These are phyloP conservation scores for Rhynchosporium agropyri DNA, from an alignment of 2,329 filamentous ascomycete species.

Conservation along the genomic window DNA sequence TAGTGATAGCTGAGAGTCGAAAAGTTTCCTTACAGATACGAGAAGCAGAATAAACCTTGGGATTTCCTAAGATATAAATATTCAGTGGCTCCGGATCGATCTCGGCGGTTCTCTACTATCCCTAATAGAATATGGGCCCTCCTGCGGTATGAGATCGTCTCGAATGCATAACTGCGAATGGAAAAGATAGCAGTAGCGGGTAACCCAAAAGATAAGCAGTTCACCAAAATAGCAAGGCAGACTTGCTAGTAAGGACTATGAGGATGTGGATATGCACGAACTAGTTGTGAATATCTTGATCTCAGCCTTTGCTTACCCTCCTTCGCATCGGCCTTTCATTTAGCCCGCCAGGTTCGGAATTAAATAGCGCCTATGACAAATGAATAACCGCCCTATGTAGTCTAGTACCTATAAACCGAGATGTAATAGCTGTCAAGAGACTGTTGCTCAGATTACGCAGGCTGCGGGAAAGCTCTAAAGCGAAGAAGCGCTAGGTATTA, in stretches of 20 bases:
- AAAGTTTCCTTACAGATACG: conserved; percentile 11
- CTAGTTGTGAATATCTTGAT: neutral
- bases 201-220: neutral
- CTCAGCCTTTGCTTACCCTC: neutral
- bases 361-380: conserved; percentile 6
- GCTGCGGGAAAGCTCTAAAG: neutral
- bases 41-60: neutral
- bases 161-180: neutral
- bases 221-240: neutral
- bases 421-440: neutral
- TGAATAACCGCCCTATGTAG: neutral
- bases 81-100: neutral
- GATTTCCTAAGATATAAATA: conserved; percentile 1
- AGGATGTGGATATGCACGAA: conserved; percentile 2
- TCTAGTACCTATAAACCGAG: conserved; percentile 1
- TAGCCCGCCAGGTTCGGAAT: neutral
- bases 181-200: no score
- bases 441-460: conserved; percentile 2
- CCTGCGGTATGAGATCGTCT: conserved; percentile 1
- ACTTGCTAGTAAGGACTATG: neutral
- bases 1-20: neutral
- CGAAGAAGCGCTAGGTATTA: conserved; percentile 1
- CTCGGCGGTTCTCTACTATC: neutral
- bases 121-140: neutral
- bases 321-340: conserved; percentile 3